Conservation (phyloP, 345 rosid genomes). For the Pistacia atlantica region DNA sequence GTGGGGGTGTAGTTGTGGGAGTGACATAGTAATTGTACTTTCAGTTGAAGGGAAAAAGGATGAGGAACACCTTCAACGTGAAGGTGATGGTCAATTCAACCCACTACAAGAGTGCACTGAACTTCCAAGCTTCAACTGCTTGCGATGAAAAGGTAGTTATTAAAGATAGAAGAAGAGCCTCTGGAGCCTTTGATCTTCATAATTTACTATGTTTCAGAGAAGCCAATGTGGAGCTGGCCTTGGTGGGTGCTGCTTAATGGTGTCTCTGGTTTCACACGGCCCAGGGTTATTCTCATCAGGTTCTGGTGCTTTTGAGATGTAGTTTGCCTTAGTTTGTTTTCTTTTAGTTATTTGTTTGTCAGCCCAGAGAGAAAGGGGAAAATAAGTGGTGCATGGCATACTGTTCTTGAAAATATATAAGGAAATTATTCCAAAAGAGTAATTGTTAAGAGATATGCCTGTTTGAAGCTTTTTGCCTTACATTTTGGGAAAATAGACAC, state of each 20-base stretch:
- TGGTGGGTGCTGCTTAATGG: not conserved
- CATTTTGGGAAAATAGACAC: too few relatives aligned
- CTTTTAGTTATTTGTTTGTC: not conserved
- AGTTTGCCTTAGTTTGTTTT: not conserved
- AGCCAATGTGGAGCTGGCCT: not conserved
- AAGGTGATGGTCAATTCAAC: not conserved
- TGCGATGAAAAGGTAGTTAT: not conserved
- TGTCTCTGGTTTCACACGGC: not conserved
- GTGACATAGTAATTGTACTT: not conserved
- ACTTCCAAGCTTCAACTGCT: not conserved
- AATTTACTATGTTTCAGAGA: not conserved
- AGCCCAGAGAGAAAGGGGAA: not conserved
- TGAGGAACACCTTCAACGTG: not conserved
- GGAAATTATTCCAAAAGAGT: not conserved
- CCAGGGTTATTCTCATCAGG: not conserved
- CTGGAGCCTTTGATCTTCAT: not conserved
- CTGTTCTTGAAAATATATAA: not conserved
- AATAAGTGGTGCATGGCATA: not conserved
- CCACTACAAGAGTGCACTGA: not conserved
- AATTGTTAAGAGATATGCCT: not conserved
- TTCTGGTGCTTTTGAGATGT: not conserved
- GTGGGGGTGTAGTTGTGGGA: not conserved
- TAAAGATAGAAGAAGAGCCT: slow-evolving; percentile 2
- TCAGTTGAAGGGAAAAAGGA: not conserved
- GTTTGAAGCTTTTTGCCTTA: too few relatives aligned